phyloP scores from a whole-genome alignment of 2,329 filamentous ascomycete species.

The Ophiostoma pallidulum region DNA sequence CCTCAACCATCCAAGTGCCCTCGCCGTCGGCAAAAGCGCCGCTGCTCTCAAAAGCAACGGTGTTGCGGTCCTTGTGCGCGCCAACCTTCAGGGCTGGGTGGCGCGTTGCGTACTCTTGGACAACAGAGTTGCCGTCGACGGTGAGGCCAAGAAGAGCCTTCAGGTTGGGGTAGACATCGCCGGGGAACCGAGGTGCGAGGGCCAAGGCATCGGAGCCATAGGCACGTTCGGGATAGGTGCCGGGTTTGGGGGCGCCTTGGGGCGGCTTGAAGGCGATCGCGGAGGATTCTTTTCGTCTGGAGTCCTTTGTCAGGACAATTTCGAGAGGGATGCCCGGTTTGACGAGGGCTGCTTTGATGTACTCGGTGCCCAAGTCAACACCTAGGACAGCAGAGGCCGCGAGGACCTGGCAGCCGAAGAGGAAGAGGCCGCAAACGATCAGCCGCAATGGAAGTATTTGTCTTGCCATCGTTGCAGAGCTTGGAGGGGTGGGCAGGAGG shows the following conservation, averaged over 20 bases:
- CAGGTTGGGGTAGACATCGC: slow-evolving; percentile 89
- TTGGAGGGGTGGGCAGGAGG: no score
- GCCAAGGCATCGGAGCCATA: slow-evolving; percentile 91
- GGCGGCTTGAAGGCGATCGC: slow-evolving; percentile 89
- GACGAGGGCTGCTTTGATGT: slow-evolving; percentile 91
- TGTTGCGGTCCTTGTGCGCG: slow-evolving; percentile 49
- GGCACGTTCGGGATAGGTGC: slow-evolving; percentile 71
- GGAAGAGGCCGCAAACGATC: slow-evolving; percentile 30
- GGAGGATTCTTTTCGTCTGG: slow-evolving; percentile 86
- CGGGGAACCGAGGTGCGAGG: slow-evolving; percentile 75
- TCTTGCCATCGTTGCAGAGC: slow-evolving; percentile 31
- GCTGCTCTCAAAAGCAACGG: slow-evolving; percentile 73
- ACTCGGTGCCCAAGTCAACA: slow-evolving; percentile 90
- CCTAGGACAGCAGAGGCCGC: slow-evolving; percentile 70
- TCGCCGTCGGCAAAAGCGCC: slow-evolving; percentile 50
- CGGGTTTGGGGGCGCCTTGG: slow-evolving; percentile 51
- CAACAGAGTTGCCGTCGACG: slow-evolving; percentile 45
- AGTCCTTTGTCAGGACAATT: slow-evolving; percentile 96
- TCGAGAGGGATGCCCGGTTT: slow-evolving; percentile 96
- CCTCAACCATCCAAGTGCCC: slow-evolving; percentile 72
- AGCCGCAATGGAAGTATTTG: slow-evolving; percentile 25
- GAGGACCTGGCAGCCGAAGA: slow-evolving; percentile 39
- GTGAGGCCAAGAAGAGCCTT: slow-evolving; percentile 79
- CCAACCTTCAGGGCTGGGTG: slow-evolving; percentile 72
- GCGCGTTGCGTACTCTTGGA: slow-evolving; percentile 60